phyloP scores from a whole-genome alignment of 176 grass and related monocot genomes.

The Carex pumila region DNA sequence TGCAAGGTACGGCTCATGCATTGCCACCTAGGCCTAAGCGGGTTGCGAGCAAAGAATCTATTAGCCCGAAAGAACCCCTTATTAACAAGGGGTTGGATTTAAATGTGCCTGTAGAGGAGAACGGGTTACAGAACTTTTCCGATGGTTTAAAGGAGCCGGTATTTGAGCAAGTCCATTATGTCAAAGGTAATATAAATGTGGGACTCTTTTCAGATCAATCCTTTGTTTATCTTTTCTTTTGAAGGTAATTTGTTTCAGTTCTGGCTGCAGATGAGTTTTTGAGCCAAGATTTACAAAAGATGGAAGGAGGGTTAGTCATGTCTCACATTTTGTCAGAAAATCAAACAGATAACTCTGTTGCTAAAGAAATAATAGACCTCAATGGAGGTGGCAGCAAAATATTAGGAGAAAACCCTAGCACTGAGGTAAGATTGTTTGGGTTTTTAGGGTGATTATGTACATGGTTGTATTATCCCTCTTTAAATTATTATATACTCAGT shows the following conservation, averaged over 20 bases:
- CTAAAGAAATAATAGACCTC: constrained; percentile 28
- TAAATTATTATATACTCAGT: constrained; percentile 15
- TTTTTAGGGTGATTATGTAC: background rate
- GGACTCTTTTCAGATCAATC: background rate
- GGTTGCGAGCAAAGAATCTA: constrained; percentile 66
- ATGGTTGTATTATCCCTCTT: background rate
- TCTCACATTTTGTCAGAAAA: constrained; percentile 34
- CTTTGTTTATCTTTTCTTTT: constrained; percentile 9
- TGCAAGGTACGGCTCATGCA: constrained; percentile 34
- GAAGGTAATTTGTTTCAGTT: constrained; percentile 3
- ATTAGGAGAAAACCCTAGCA: constrained; percentile 40
- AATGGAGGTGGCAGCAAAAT: constrained; percentile 31
- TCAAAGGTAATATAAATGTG: constrained; percentile 46
- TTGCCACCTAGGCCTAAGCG: constrained; percentile 77
- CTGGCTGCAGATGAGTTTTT: constrained; percentile 52
- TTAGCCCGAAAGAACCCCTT: constrained; percentile 44
- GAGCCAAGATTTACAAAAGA: constrained; percentile 48
- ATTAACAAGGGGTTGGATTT: constrained; percentile 69
- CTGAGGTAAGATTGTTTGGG: constrained; percentile 44
- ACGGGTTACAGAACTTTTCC: constrained; percentile 19
- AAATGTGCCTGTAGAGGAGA: constrained; percentile 51
- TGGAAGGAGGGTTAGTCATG: constrained; percentile 38
- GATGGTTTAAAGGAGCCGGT: constrained; percentile 25
- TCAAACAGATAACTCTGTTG: constrained; percentile 22
- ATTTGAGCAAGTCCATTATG: constrained; percentile 29